Evolutionary conservation across 768 basidiomycete species (phyloP), one percentile per base, ranked within the genome.

Genomic region (Trametes sanguinea): DNA sequence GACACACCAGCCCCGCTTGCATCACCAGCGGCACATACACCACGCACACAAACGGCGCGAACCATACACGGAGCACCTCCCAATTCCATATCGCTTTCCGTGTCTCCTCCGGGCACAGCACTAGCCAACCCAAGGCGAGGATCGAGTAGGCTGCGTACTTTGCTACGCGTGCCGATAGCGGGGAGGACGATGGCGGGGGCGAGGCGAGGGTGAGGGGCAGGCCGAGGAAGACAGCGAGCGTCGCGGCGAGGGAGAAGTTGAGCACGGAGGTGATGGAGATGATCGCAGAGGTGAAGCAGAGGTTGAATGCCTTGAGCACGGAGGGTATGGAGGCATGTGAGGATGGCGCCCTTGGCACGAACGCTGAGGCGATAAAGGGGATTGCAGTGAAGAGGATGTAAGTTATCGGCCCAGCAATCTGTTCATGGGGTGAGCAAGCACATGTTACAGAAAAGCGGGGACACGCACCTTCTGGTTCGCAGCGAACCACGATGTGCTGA

Each of bases 241-340:
- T 71, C 22, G 88, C 85, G 0, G 95, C 92, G 17, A 98, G 86
- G 7, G 92, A 94, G 75, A 96, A 96, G 74, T 98, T 97, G 72
- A 97, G 85, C 61, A 97, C 87, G 14, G 93, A 89, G 32, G 86
- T 87, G 40, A 92, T 85, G 22, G 87, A 94, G 64, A 97, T 89
- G 52, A 94, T 82, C 1, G 91, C 89, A 3, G 96, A 96, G 27
- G 92, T 84, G 48, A 91, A 75, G 72, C 95, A 92, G 30, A 95
- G 83, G 67, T 89, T 90, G 62, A 93, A 77, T 0, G 89, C 78
- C 66, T 91, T 87, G 44, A 95, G 76, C 16, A 90, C 75, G 16
- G 74, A 69, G 16, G 79, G 82, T 39, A 76, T 71, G 2, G 67
- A 56, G 14, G 64, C 62, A 39, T 53, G 63, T 29, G 52, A 32